Evolutionary conservation across 1,139 yeast species (phyloP).

Genomic region (Geotrichum aggregatum): DNA sequence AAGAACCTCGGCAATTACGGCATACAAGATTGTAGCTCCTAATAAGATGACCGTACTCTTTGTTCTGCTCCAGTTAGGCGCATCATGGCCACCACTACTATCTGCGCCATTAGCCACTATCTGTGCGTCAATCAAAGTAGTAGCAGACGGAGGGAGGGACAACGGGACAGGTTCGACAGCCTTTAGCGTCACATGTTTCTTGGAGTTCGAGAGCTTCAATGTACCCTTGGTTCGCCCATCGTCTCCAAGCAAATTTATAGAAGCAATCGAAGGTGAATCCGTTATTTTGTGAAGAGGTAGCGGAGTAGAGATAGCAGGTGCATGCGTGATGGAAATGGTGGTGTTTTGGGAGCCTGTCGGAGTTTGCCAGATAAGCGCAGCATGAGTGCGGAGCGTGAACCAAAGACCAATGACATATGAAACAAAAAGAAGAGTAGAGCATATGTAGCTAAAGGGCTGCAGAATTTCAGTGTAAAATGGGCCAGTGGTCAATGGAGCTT

Average conservation of each 20-base stretch:
- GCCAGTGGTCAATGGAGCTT: conserved; percentile 63
- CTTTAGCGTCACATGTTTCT: conserved; percentile 4
- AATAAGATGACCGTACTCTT: conserved; percentile 83
- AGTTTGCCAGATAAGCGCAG: conserved; percentile 90
- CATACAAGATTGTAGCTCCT: conserved; percentile 81
- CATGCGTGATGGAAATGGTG: conserved; percentile 12
- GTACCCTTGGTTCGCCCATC: not conserved
- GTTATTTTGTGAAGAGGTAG: conserved; percentile 13
- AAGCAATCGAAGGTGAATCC: not conserved
- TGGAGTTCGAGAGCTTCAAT: not conserved
- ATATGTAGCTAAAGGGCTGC: conserved; percentile 75
- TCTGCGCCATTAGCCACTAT: conserved; percentile 3
- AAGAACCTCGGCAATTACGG: conserved; percentile 88
- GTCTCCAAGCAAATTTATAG: not conserved
- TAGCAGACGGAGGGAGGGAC: conserved; percentile 2
- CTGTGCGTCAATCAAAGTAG: not conserved
- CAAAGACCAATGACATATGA: conserved; percentile 88
- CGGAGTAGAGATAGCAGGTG: conserved; percentile 11
- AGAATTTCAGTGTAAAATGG: conserved; percentile 59
- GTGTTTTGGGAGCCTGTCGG: conserved; percentile 43
- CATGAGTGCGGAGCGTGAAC: conserved; percentile 93
- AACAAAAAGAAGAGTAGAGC: conserved; percentile 73
- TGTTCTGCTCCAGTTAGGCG: conserved; percentile 91
- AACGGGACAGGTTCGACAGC: conserved; percentile 13
- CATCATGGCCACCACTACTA: conserved; percentile 76